phyloP scores from a whole-genome alignment of 495 filamentous ascomycete species.

The Clavariopsis aquatica region DNA sequence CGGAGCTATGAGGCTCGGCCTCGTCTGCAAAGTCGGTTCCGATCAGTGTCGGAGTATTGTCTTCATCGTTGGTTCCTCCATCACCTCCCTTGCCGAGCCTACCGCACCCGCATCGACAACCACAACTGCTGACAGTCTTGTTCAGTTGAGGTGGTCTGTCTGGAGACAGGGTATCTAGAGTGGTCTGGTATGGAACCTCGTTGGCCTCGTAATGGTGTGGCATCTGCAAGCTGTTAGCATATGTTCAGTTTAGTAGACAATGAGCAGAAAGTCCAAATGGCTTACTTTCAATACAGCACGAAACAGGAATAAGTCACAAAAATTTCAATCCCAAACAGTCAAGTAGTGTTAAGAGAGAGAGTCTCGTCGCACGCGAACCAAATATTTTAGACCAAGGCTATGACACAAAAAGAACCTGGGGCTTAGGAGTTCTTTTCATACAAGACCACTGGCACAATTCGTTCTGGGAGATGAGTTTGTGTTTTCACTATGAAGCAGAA shows the following conservation, averaged over 20 bases:
- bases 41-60: constrained; percentile 13
- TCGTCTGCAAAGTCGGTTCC: constrained; percentile 6
- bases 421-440: too few species aligned
- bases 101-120: constrained; percentile 21
- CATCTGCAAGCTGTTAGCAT: background rate
- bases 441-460: too few species aligned
- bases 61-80: constrained; percentile 20
- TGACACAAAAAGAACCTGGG: too few species aligned
- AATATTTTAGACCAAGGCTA: too few species aligned
- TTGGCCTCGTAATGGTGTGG: background rate
- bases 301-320: too few species aligned
- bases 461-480: too few species aligned
- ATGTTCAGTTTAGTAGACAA: background rate
- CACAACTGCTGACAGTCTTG: constrained; percentile 24
- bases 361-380: too few species aligned
- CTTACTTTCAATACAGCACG: background rate
- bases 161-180: constrained; percentile 1
- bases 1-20: constrained; percentile 8
- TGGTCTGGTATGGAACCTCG: constrained; percentile 6
- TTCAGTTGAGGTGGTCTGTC: constrained; percentile 34
- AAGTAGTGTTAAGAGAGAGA: too few species aligned
- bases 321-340: too few species aligned
- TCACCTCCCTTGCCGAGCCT: background rate
- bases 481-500: too few species aligned
- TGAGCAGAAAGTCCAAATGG: too few species aligned